These are phyloP conservation scores for Aureobasidium lini DNA, from an alignment of 2,329 filamentous ascomycete genomes.

Conservation along the genomic window DNA sequence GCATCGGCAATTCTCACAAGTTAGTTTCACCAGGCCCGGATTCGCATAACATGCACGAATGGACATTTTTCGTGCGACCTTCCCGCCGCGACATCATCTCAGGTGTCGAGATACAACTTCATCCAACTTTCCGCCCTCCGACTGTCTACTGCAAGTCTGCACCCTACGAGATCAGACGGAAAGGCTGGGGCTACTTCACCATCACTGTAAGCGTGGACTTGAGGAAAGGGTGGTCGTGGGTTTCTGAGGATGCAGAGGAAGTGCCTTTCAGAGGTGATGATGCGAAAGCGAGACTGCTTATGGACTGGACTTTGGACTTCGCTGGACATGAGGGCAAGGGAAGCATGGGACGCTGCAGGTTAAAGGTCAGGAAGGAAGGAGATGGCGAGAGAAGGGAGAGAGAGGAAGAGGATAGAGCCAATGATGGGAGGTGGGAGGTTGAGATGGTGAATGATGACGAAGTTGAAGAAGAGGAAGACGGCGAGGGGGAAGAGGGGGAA, in stretches of 20 bases:
- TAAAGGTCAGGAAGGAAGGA: slow-evolving; percentile 33
- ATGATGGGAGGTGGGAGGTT: slow-evolving; percentile 17
- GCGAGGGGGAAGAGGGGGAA: neutral
- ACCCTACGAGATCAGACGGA: slow-evolving; percentile 34
- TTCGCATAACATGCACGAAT: slow-evolving; percentile 34
- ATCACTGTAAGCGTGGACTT: slow-evolving; percentile 34
- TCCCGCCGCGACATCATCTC: slow-evolving; percentile 38
- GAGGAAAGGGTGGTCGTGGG: slow-evolving; percentile 38
- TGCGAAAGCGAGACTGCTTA: slow-evolving; percentile 28
- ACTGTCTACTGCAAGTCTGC: slow-evolving; percentile 27
- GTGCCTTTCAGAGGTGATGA: slow-evolving; percentile 23
- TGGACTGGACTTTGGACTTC: slow-evolving; percentile 39
- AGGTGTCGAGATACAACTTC: slow-evolving; percentile 35
- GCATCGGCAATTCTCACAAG: slow-evolving; percentile 38
- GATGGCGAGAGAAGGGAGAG: slow-evolving; percentile 18
- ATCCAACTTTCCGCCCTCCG: slow-evolving; percentile 36
- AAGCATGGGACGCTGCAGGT: slow-evolving; percentile 32
- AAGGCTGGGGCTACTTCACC: slow-evolving; percentile 38
- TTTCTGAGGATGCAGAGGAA: slow-evolving; percentile 31
- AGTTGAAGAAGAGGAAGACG: neutral
- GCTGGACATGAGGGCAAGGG: slow-evolving; percentile 29
- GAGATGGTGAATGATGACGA: slow-evolving; percentile 9
- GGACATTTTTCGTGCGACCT: slow-evolving; percentile 40
- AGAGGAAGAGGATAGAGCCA: slow-evolving; percentile 19
- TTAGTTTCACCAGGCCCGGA: slow-evolving; percentile 20